Evolutionary conservation across 2,329 filamentous ascomycete genomes (phyloP).

Genomic region (Aureobasidium sp.): DNA sequence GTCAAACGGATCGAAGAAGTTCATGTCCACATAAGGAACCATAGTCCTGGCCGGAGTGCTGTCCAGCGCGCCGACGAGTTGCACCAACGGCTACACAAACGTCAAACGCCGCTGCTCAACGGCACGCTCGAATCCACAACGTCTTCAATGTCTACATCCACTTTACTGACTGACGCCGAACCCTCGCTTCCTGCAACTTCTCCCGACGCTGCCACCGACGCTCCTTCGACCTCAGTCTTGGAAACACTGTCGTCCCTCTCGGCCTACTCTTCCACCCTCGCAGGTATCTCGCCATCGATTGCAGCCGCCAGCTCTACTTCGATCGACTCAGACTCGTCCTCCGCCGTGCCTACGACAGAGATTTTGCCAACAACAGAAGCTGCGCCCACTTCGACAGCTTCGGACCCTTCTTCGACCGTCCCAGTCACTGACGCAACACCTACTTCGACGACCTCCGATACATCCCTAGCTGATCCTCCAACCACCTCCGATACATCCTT

Average conservation of each 20-base stretch:
- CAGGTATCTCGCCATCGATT: background rate
- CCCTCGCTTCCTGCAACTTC: background rate
- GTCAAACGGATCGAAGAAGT: slow-evolving; percentile 12
- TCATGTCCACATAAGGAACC: slow-evolving; percentile 10
- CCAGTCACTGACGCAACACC: background rate
- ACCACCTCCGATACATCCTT: background rate
- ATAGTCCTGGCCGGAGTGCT: background rate
- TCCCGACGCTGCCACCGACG: background rate
- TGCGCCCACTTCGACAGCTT: background rate
- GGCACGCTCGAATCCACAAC: slow-evolving; percentile 10
- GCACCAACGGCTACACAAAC: slow-evolving; percentile 11
- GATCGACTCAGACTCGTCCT: background rate
- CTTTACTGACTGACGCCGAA: slow-evolving; percentile 13
- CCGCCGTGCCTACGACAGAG: background rate
- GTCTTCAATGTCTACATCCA: slow-evolving; percentile 12
- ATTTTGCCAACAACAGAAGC: background rate
- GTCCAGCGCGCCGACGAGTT: background rate
- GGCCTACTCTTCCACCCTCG: slow-evolving; percentile 1
- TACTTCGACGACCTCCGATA: background rate
- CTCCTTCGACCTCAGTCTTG: background rate
- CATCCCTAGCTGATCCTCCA: background rate
- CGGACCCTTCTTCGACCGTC: background rate
- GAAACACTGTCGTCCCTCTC: background rate
- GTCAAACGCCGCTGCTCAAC: slow-evolving; percentile 12
- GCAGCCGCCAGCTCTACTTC: background rate